Percentiles rank a stretch among this genome's conserved stretches.
These are phyloP conservation scores for Umbelopsis sp. DNA, from an alignment of 192 early-diverging fungal genomes.

Conservation along the genomic window DNA sequence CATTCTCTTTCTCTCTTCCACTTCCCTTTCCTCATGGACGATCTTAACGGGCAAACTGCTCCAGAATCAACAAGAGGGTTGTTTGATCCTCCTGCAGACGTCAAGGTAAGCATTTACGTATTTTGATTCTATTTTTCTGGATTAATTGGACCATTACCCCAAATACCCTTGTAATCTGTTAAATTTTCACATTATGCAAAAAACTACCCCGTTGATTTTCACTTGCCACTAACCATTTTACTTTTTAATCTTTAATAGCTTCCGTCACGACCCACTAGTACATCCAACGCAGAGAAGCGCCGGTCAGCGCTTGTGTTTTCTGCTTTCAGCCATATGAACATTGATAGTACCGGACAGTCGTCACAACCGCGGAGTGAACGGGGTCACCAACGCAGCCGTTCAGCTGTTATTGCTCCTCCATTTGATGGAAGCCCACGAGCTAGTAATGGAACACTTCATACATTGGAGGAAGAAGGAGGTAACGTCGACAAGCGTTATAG, in stretches of 20 bases:
- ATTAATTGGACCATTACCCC: not conserved
- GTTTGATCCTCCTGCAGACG: constrained; percentile 32
- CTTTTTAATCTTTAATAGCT: not conserved
- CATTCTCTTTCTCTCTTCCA: constrained; percentile 9
- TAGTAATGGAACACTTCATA: constrained; percentile 25
- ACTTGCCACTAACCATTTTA: not conserved
- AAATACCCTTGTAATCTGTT: not conserved
- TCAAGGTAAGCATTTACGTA: not conserved
- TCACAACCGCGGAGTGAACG: constrained; percentile 19
- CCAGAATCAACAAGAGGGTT: constrained; percentile 44
- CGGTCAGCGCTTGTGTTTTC: constrained; percentile 13
- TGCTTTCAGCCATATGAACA: constrained; percentile 18
- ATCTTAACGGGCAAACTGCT: constrained; percentile 41
- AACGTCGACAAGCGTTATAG: constrained; percentile 12
- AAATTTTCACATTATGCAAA: not conserved
- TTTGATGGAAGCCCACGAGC: constrained; percentile 12
- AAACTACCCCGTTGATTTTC: not conserved
- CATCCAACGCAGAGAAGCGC: constrained; percentile 3
- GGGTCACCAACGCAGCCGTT: constrained; percentile 34
- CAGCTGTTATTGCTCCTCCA: constrained; percentile 34
- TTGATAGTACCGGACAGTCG: constrained; percentile 13
- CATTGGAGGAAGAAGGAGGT: constrained; percentile 28
- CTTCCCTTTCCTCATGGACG: constrained; percentile 20
- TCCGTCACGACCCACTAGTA: constrained; percentile 11
- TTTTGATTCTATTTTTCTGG: not conserved